Conservation (phyloP, 2,329 filamentous ascomycete species). For the Stromatinia cepivora region DNA sequence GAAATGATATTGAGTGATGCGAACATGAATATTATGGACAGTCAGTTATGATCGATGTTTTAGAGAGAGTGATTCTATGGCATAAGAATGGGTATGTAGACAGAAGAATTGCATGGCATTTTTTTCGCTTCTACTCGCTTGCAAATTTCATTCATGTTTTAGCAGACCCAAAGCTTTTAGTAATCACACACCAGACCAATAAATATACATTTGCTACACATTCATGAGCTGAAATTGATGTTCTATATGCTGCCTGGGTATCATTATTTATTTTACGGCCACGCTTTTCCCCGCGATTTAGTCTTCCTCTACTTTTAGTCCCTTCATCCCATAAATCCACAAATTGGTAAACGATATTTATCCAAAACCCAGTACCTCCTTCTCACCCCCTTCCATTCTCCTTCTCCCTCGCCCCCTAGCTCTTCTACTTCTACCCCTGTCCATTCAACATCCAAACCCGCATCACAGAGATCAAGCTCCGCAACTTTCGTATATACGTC, state of each 20-base stretch:
- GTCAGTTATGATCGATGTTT: neutral
- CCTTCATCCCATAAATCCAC: slow-evolving; percentile 60
- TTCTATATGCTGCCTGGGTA: neutral
- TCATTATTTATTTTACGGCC: slow-evolving; percentile 2
- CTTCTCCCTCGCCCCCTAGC: slow-evolving; percentile 65
- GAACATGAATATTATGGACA: neutral
- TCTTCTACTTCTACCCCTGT: slow-evolving; percentile 66
- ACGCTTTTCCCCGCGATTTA: neutral
- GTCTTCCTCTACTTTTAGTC: neutral
- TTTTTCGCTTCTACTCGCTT: neutral
- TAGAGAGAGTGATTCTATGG: neutral
- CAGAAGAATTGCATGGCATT: neutral
- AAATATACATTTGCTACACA: neutral
- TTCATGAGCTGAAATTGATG: neutral
- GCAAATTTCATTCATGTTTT: neutral
- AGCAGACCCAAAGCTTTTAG: too few species aligned
- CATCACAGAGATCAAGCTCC: slow-evolving; percentile 87
- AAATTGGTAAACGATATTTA: slow-evolving; percentile 72
- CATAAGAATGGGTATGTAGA: slow-evolving; percentile 1
- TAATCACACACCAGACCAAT: neutral
- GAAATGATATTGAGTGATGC: neutral
- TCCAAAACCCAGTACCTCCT: slow-evolving; percentile 88
- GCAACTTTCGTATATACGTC: slow-evolving; percentile 93
- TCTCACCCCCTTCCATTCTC: slow-evolving; percentile 85
- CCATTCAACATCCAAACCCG: slow-evolving; percentile 89